phyloP scores from a whole-genome alignment of 352 stramenopile genomes.

The Phytophthora vignae region DNA sequence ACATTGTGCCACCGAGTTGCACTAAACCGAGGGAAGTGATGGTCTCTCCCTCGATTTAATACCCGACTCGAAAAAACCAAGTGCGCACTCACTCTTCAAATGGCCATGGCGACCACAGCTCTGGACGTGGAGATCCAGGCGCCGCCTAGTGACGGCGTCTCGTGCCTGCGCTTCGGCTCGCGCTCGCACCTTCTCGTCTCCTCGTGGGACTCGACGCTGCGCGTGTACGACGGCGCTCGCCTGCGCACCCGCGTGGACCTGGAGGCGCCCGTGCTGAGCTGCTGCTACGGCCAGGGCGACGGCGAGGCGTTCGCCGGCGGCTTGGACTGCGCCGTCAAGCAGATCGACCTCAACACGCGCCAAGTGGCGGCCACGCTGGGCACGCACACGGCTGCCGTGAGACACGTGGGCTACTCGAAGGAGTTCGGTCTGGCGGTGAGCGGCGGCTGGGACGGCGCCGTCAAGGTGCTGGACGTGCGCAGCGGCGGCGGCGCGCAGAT shows the following conservation, averaged over 20 bases:
- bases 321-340: conserved; percentile 70
- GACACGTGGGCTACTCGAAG: conserved; percentile 64
- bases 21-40: too few relatives aligned
- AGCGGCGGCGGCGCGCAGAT: conserved; percentile 61
- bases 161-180: conserved; percentile 79
- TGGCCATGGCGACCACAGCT: background rate
- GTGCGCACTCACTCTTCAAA: too few relatives aligned
- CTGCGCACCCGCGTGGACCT: conserved; percentile 73
- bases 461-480: conserved; percentile 76
- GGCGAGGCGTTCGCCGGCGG: conserved; percentile 77
- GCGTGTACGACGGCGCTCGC: conserved; percentile 72
- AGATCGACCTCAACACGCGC: conserved; percentile 64
- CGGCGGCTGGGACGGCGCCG: conserved; percentile 70
- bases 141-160: conserved; percentile 86
- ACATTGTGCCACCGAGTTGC: too few relatives aligned
- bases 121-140: conserved; percentile 65
- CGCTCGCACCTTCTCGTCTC: conserved; percentile 68
- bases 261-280: conserved; percentile 74
- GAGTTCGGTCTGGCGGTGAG: conserved; percentile 67
- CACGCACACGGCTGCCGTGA: conserved; percentile 57
- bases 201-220: conserved; percentile 81
- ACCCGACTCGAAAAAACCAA: too few relatives aligned
- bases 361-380: conserved; percentile 40
- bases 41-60: too few relatives aligned
- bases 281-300: conserved; percentile 67